A percentile compares a stretch with the other conserved stretches of the same genome.
Evolutionary conservation across 352 stramenopile species (phyloP).

Genomic region (Globisporangium paroecandrum): DNA sequence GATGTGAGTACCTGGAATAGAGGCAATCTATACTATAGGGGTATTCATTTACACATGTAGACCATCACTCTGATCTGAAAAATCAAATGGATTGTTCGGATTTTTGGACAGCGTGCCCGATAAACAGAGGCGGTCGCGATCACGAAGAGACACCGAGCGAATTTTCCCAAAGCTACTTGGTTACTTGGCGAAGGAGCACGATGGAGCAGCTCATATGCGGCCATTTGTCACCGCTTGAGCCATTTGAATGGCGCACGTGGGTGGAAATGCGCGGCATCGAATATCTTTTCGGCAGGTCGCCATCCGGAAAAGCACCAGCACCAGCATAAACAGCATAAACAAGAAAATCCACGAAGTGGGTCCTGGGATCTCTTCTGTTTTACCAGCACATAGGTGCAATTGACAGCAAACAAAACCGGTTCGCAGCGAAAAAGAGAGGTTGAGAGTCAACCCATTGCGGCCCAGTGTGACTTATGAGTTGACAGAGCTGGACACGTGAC

Average conservation of each 20-base stretch:
- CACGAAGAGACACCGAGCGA: slow-evolving; percentile 7
- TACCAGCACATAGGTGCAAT: not conserved
- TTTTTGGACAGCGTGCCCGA: slow-evolving; percentile 14
- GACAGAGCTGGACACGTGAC: not conserved
- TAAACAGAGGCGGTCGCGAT: not conserved
- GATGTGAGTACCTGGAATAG: not conserved
- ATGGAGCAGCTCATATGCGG: not conserved
- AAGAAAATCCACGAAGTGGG: not conserved
- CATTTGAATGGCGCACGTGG: not conserved
- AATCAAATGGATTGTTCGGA: slow-evolving; percentile 18
- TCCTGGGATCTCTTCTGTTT: not conserved
- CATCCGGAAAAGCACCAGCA: not conserved
- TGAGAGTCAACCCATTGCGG: not conserved
- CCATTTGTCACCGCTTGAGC: not conserved
- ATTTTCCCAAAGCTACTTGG: not conserved
- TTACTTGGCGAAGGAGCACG: not conserved
- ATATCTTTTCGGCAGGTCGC: not conserved
- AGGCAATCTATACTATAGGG: not conserved
- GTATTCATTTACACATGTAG: not conserved
- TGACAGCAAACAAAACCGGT: not conserved
- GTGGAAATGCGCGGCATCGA: not conserved
- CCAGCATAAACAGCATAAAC: not conserved
- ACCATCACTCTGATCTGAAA: slow-evolving; percentile 3
- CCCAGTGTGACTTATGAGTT: not conserved
- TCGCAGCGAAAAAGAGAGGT: not conserved